A percentile compares a stretch with the other conserved stretches of the same genome.
Evolutionary conservation across 805 yeast genomes (phyloP).

Genomic region (Saitoella complicata): DNA sequence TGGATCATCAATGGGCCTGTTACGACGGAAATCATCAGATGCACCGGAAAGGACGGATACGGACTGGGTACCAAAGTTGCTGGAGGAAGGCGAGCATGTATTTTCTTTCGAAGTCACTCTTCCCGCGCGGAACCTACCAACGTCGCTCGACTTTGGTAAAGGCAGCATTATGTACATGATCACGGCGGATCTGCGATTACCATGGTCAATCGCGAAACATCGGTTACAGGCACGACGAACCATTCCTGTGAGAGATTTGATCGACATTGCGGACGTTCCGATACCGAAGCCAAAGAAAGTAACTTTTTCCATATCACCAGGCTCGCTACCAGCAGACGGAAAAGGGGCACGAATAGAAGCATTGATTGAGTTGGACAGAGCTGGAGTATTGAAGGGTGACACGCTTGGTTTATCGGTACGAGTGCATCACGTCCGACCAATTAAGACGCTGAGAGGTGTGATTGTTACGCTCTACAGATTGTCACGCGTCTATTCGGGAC

Average conservation of each 20-base stretch:
- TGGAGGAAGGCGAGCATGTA: slow-evolving; percentile 51
- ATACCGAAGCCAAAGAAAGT: slow-evolving; percentile 51
- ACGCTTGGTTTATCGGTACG: slow-evolving; percentile 52
- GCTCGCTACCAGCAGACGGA: no score
- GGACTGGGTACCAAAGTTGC: no score
- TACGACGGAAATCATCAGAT: no score
- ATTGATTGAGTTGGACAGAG: slow-evolving; percentile 33
- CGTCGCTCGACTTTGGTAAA: slow-evolving; percentile 66
- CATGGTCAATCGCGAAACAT: slow-evolving; percentile 7
- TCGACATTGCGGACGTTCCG: slow-evolving; percentile 53
- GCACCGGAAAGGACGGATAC: no score
- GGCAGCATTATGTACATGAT: slow-evolving; percentile 63
- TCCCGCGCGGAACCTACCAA: slow-evolving; percentile 57
- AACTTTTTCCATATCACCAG: slow-evolving; percentile 22
- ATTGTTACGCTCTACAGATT: slow-evolving; percentile 68
- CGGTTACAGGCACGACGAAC: slow-evolving; percentile 18
- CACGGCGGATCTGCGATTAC: slow-evolving; percentile 23
- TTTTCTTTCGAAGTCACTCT: slow-evolving; percentile 73
- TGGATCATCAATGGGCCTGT: no score
- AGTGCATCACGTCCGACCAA: slow-evolving; percentile 52
- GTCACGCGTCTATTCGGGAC: slow-evolving; percentile 37
- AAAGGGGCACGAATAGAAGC: slow-evolving; percentile 18
- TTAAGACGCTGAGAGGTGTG: slow-evolving; percentile 55
- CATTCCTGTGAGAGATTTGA: slow-evolving; percentile 44
- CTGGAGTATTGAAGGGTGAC: slow-evolving; percentile 72